Base-by-base conservation (phyloP, 2,329 filamentous ascomycete genomes). In the Apiospora hydei region DNA sequence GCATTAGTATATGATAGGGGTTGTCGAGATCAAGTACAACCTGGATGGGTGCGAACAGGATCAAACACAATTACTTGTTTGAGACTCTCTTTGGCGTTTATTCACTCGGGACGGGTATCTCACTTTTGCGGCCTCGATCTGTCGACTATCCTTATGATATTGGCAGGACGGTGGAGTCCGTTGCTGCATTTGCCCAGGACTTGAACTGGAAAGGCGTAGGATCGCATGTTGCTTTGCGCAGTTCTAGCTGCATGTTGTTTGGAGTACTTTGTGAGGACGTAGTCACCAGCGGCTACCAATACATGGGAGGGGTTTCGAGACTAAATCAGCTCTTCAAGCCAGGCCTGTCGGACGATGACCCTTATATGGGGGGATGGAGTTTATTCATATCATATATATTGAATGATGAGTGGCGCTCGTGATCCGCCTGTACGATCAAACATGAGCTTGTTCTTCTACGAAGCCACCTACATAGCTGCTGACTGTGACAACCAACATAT, bases 21-120 rank as follows among this genome's bases (percentile, higher is more conserved):
- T 41, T 64, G 57, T 64, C 34, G 57, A 38, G 57, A 64, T 64
- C 34, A 64, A 41, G 57, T 64, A 64, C 57, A 64, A 41, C 34
- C 57, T 64, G 57, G 57, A 41, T 64, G 57, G 57, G 57, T 64
- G 34, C 57, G 57, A 64, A 64, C 57, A 64, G 57, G 57, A 41
- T 64, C 57, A 64, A 24, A 38, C 57, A 64, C 34, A 30, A 34
- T 64, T 38, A 38, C 57, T 64, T 64, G 30, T 64, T 41, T 64
- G 57, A 41, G 57, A 64, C 57, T 64, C 57, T 64, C 57, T 64
- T 64, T 64, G 57, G 57, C 57, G 57, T 64, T 64, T 64, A 64
- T 64, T 64, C 30, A 64, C 57, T 64, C 57, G 57, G 57, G 57
- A 21, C 57, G 57, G 41, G 57, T 41, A 41, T 64, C 34, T 64